Conservation (phyloP, 805 yeast species). For the Cyberlindnera subsufficiens region DNA sequence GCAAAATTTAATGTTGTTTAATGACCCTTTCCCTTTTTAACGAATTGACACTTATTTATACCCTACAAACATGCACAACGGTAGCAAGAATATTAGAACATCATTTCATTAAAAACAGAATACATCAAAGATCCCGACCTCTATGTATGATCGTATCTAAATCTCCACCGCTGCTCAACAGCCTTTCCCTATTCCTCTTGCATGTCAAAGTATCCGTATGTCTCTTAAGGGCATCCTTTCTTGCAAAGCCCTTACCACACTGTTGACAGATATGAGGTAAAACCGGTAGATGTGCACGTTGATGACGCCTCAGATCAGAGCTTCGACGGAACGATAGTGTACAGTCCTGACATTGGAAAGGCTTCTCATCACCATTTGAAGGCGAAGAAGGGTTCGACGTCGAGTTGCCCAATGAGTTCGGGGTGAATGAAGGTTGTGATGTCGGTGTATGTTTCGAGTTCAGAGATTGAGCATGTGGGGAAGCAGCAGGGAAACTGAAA, state of each 20-base stretch:
- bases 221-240: slow-evolving; percentile 76
- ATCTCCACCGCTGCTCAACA: slow-evolving; percentile 32
- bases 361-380: slow-evolving; percentile 25
- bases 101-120: not conserved
- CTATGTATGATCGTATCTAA: slow-evolving; percentile 25
- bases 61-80: not conserved
- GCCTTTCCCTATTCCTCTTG: slow-evolving; percentile 58
- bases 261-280: slow-evolving; percentile 70
- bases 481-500: not conserved
- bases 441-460: not conserved
- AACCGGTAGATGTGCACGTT: slow-evolving; percentile 64
- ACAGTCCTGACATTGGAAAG: slow-evolving; percentile 56
- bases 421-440: slow-evolving; percentile 1
- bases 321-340: slow-evolving; percentile 59
- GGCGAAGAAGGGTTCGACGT: slow-evolving; percentile 4
- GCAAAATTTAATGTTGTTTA: slow-evolving; percentile 16
- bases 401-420: not conserved
- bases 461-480: not conserved
- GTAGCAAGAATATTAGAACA: not conserved
- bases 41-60: too few species aligned
- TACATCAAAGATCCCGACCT: not conserved
- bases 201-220: slow-evolving; percentile 74
- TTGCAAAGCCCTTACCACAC: slow-evolving; percentile 80
- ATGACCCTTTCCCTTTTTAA: not conserved
- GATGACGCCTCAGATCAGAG: slow-evolving; percentile 68